phyloP scores from a whole-genome alignment of 1,139 yeast genomes.

The Meyerozyma smithsonii region DNA sequence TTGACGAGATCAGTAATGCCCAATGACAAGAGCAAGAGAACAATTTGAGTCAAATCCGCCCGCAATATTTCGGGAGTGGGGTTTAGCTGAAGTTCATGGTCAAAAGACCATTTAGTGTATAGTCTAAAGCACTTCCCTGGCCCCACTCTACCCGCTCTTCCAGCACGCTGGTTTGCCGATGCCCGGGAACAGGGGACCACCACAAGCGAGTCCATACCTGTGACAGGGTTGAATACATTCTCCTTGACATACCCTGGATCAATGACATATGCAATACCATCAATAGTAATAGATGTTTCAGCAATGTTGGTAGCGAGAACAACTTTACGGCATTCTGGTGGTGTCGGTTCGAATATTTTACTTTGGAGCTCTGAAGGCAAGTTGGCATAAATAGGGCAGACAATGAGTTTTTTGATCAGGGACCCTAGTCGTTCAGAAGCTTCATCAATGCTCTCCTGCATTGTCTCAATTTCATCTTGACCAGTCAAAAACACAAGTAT shows the following conservation, averaged over 20 bases:
- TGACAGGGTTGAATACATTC: slow-evolving; percentile 71
- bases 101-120: slow-evolving; percentile 82
- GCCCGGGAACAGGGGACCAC: slow-evolving; percentile 89
- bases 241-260: slow-evolving; percentile 94
- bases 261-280: slow-evolving; percentile 82
- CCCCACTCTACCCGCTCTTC: slow-evolving; percentile 95
- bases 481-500: slow-evolving; percentile 83
- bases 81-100: slow-evolving; percentile 68
- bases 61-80: slow-evolving; percentile 88
- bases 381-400: slow-evolving; percentile 90
- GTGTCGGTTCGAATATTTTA: slow-evolving; percentile 84
- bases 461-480: slow-evolving; percentile 87
- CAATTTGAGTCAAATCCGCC: slow-evolving; percentile 73
- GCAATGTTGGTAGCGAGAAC: slow-evolving; percentile 96
- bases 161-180: slow-evolving; percentile 93
- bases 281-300: slow-evolving; percentile 92
- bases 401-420: slow-evolving; percentile 57
- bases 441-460: slow-evolving; percentile 67
- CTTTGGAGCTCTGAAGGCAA: slow-evolving; percentile 81
- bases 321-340: slow-evolving; percentile 72
- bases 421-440: slow-evolving; percentile 62
- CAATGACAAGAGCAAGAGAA: slow-evolving; percentile 66
- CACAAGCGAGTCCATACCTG: slow-evolving; percentile 87
- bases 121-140: slow-evolving; percentile 93
- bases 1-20: slow-evolving; percentile 80